These are phyloP conservation scores for Phialemonium atrogriseum DNA, from an alignment of 2,329 filamentous ascomycete species.

Conservation along the genomic window DNA sequence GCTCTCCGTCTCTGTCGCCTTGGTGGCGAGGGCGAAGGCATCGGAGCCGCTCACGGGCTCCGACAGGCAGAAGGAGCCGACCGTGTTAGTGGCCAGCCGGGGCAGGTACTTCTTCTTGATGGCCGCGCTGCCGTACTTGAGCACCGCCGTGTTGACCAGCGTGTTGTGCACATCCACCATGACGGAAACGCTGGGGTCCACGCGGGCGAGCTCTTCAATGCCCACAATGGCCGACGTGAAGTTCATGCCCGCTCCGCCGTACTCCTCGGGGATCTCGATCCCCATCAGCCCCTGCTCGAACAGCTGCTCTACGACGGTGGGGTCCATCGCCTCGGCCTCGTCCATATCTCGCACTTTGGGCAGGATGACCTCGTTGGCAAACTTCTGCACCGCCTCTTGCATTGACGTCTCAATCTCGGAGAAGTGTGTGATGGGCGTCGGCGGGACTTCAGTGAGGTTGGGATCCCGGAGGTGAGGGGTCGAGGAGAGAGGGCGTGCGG, in stretches of 20 bases:
- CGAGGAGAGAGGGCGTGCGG: slow-evolving; percentile 49
- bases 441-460: slow-evolving; percentile 69
- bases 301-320: slow-evolving; percentile 75
- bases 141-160: slow-evolving; percentile 84
- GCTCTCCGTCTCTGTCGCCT: slow-evolving; percentile 71
- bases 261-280: slow-evolving; percentile 95
- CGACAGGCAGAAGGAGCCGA: slow-evolving; percentile 87
- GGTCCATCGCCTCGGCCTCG: slow-evolving; percentile 91
- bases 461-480: slow-evolving; percentile 46
- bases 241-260: slow-evolving; percentile 95
- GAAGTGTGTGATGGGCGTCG: slow-evolving; percentile 87
- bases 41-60: slow-evolving; percentile 92
- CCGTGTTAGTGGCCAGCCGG: slow-evolving; percentile 79
- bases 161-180: slow-evolving; percentile 98
- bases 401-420: slow-evolving; percentile 86
- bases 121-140: slow-evolving; percentile 73
- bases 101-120: slow-evolving; percentile 83
- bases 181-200: slow-evolving; percentile 91
- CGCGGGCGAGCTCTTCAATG: slow-evolving; percentile 90
- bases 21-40: slow-evolving; percentile 89
- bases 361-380: slow-evolving; percentile 79
- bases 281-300: slow-evolving; percentile 98
- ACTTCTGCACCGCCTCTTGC: slow-evolving; percentile 83
- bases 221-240: slow-evolving; percentile 94
- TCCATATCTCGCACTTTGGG: slow-evolving; percentile 97